These are phyloP conservation scores for Thinopyrum elongatum DNA, from an alignment of 176 grass and related monocot genomes.

Conservation along the genomic window DNA sequence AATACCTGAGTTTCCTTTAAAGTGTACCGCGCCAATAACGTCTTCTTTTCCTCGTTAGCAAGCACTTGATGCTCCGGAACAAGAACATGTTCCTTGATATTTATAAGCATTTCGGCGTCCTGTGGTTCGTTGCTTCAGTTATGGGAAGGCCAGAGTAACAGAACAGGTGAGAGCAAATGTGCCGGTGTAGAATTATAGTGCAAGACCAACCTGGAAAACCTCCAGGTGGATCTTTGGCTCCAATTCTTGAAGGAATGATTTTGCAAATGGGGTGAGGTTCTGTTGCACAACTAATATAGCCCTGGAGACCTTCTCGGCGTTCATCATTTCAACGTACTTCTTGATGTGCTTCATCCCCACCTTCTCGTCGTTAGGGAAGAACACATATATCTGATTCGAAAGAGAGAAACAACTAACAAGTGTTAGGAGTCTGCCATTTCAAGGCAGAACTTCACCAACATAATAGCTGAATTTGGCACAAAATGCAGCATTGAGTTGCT, in stretches of 20 bases:
- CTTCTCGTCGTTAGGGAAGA: conserved; percentile 97
- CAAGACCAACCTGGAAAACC: conserved; percentile 67
- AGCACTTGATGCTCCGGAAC: conserved; percentile 87
- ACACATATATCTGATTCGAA: conserved; percentile 79
- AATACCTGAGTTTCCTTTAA: conserved; percentile 95
- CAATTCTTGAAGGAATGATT: conserved; percentile 61
- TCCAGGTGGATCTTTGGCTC: conserved; percentile 79
- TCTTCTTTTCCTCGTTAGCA: conserved; percentile 82
- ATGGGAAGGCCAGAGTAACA: conserved; percentile 7
- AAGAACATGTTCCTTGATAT: conserved; percentile 92
- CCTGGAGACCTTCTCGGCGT: conserved; percentile 70
- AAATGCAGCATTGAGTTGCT: background rate
- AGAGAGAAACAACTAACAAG: background rate
- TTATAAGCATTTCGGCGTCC: conserved; percentile 86
- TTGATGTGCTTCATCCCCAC: conserved; percentile 99
- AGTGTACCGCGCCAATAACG: conserved; percentile 79
- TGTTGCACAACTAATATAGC: conserved; percentile 72
- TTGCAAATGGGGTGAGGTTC: conserved; percentile 95
- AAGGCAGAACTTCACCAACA: background rate
- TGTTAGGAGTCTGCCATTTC: background rate
- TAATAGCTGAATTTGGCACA: background rate
- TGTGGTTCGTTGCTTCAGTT: conserved; percentile 39
- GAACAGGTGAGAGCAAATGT: background rate
- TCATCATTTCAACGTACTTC: conserved; percentile 93
- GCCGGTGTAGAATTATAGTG: conserved; percentile 6